These are phyloP conservation scores for Crucihimalaya himalaica DNA, from an alignment of 345 rosid species.

Conservation along the genomic window DNA sequence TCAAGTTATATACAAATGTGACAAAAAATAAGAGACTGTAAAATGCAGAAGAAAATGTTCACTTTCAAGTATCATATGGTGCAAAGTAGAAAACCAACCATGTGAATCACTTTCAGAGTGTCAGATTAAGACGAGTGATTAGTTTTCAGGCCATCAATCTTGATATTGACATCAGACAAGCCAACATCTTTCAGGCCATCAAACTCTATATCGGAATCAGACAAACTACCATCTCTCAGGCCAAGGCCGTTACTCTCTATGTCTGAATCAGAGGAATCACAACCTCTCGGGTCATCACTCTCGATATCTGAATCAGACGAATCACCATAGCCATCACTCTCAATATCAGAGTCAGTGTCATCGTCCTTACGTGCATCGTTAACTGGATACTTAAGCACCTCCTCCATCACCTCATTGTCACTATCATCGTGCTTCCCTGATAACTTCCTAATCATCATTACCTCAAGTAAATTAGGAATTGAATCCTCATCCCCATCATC, in stretches of 20 bases:
- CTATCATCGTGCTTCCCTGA: constrained; percentile 64
- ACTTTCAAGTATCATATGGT: neutral
- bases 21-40: neutral
- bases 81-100: constrained; percentile 11
- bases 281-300: neutral
- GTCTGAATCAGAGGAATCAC: constrained; percentile 22
- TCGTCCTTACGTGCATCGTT: neutral
- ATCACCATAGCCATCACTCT: constrained; percentile 15
- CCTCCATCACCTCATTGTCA: constrained; percentile 54
- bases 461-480: constrained; percentile 61
- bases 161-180: constrained; percentile 6
- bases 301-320: constrained; percentile 26
- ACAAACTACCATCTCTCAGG: neutral
- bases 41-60: neutral
- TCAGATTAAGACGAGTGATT: neutral
- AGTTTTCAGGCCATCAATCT: constrained; percentile 4
- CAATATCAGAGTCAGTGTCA: constrained; percentile 23
- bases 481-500: constrained; percentile 59
- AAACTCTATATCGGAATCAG: constrained; percentile 29
- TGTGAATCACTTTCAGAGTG: constrained; percentile 29
- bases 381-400: constrained; percentile 32
- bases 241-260: neutral
- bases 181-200: neutral
- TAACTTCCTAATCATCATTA: constrained; percentile 62
- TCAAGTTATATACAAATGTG: neutral